Base-by-base conservation (phyloP, 148 eudicot genomes). In the Simmondsia chinensis region DNA sequence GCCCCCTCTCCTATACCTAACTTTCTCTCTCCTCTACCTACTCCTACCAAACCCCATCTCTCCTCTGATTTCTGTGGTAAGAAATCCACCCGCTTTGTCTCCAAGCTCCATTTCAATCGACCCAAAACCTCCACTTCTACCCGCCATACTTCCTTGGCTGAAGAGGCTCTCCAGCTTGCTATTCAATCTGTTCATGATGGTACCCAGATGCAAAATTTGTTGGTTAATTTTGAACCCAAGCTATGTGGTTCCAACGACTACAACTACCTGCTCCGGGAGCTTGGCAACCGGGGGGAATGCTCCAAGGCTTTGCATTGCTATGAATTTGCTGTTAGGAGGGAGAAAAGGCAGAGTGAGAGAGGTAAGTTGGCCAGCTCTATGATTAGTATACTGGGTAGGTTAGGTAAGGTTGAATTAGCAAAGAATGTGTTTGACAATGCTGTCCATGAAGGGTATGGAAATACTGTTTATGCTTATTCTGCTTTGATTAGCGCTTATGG, bases 311-410 rank as follows among this genome's bases (percentile, higher is more conserved):
- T 85, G 4, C 59, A 48, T 2, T 91, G 95, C 48, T 91, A 79
- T 30, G 75, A 79, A 9, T 85, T 85, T 32, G 86, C 94, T 0
- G 55, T 85, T 16, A 14, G 30, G 0, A 59, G 86, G 1, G 95
- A 85, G 49, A 59, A 32, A 33, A 56, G 75, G 38, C 44, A 63
- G 1, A 57, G 62, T 49, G 94, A 85, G 50, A 74, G 62, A 54
- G 97, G 97, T 56, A 91, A 79, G 52, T 41, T 91, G 20, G 94
- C 83, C 15, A 85, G 88, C 68, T 57, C 95, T 12, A 79, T 91
- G 88, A 91, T 91, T 61, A 91, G 97, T 63, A 74, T 80, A 3
- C 69, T 91, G 71, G 97, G 97, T 64, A 74, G 97, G 50, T 66
- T 79, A 14, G 95, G 95, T 3, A 85, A 85, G 38, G 86, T 76